Evolutionary conservation across 2,329 filamentous ascomycete species (phyloP).

Genomic region (Laburnicola sp.): DNA sequence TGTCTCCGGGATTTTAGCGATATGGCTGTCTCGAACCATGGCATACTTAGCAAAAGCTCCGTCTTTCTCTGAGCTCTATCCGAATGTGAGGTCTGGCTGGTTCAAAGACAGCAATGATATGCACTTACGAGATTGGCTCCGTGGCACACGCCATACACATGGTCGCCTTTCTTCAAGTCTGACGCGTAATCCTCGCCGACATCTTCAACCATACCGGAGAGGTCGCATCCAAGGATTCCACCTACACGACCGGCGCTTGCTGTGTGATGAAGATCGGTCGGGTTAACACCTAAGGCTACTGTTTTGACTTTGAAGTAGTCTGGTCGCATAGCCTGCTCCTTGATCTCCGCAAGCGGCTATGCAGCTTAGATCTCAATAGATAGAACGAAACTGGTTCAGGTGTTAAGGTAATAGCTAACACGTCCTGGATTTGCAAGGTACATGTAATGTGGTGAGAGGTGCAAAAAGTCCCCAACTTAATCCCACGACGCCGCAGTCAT

Average conservation of each 20-base stretch:
- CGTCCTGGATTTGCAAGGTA: too few species aligned
- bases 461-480: too few species aligned
- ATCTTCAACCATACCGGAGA: slow-evolving; percentile 53
- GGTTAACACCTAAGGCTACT: slow-evolving; percentile 56
- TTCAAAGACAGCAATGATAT: neutral
- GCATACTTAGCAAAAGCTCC: slow-evolving; percentile 58
- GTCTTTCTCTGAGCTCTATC: slow-evolving; percentile 38
- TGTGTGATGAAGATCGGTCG: slow-evolving; percentile 57
- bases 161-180: slow-evolving; percentile 53
- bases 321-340: slow-evolving; percentile 8
- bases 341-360: slow-evolving; percentile 12
- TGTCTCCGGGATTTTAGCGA: slow-evolving; percentile 51
- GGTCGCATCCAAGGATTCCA: slow-evolving; percentile 51
- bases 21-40: slow-evolving; percentile 51
- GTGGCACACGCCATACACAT: slow-evolving; percentile 54
- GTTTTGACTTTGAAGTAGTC: slow-evolving; percentile 45
- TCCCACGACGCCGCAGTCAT: too few species aligned
- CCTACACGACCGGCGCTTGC: slow-evolving; percentile 29
- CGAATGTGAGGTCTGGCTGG: neutral
- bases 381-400: too few species aligned
- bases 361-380: too few species aligned
- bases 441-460: too few species aligned
- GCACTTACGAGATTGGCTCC: slow-evolving; percentile 33
- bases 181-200: slow-evolving; percentile 53
- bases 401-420: too few species aligned